These are phyloP conservation scores for Acanthamoeba culbertsoni DNA, from an alignment of 208 protist genomes.

Conservation along the genomic window DNA sequence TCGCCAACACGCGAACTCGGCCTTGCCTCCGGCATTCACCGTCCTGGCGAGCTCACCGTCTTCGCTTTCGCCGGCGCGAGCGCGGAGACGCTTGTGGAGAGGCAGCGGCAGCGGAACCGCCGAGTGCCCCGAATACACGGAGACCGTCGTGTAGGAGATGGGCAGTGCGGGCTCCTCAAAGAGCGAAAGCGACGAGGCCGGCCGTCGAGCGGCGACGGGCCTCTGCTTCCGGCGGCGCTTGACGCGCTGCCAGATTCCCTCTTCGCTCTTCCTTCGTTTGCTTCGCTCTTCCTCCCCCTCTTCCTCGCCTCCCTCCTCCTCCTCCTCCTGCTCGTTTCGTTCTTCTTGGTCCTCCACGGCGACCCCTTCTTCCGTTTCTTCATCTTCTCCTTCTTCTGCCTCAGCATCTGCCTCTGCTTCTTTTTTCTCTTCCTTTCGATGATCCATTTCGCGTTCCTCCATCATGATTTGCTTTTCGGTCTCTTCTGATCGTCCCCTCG, in stretches of 20 bases:
- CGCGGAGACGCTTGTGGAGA: not conserved
- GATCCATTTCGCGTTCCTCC: not conserved
- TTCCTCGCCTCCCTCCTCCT: not conserved
- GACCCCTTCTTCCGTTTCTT: not conserved
- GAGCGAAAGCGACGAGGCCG: not conserved
- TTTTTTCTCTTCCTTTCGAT: not conserved
- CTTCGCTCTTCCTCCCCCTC: not conserved
- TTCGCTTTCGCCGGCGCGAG: not conserved
- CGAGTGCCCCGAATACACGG: not conserved
- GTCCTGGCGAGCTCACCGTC: not conserved
- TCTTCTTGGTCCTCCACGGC: not conserved
- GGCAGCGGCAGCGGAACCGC: not conserved
- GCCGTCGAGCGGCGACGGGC: not conserved
- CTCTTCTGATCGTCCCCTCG: not conserved
- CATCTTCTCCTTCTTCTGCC: not conserved
- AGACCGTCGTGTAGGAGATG: not conserved
- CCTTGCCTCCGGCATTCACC: not conserved
- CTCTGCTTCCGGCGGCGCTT: not conserved
- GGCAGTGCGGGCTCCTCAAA: not conserved
- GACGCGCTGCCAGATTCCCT: conserved; percentile 13
- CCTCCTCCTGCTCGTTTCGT: not conserved
- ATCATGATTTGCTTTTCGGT: not conserved
- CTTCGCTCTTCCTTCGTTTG: not conserved
- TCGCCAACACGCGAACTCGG: not conserved
- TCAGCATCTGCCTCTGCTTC: not conserved